A percentile compares a stretch with the other conserved stretches of the same genome.
Conservation (phyloP, 2,329 filamentous ascomycete species). For the Endocalyx cinctus region DNA sequence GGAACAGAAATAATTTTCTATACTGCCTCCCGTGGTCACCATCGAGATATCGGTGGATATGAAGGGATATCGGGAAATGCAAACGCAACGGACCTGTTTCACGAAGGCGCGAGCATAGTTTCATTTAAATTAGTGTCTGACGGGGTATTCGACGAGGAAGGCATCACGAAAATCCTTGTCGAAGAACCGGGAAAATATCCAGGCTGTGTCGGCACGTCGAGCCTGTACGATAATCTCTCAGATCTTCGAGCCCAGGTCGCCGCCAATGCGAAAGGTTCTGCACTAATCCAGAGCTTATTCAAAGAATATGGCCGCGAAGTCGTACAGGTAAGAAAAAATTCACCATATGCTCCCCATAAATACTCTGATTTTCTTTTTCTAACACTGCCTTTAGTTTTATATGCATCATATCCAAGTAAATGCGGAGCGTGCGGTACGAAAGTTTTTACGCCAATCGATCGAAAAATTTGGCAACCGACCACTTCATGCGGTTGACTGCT, state of each 20-base stretch:
- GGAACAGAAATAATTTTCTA: conserved; percentile 11
- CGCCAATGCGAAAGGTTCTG: conserved; percentile 81
- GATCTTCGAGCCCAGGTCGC: conserved; percentile 85
- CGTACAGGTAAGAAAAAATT: conserved; percentile 52
- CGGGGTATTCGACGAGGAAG: conserved; percentile 72
- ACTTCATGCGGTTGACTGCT: conserved; percentile 64
- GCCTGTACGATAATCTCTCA: conserved; percentile 77
- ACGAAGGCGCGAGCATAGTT: conserved; percentile 56
- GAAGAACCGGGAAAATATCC: conserved; percentile 66
- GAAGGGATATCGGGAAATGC: neutral
- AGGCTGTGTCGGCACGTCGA: conserved; percentile 74
- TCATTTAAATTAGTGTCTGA: conserved; percentile 69
- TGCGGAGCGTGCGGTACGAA: conserved; percentile 32
- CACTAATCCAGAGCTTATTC: conserved; percentile 66
- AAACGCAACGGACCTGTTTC: conserved; percentile 20
- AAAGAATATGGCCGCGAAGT: conserved; percentile 67
- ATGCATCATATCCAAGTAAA: conserved; percentile 38
- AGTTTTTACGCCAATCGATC: conserved; percentile 13
- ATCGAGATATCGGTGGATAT: conserved; percentile 8
- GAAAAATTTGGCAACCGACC: neutral
- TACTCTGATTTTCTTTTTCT: conserved; percentile 61
- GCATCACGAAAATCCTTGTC: conserved; percentile 66
- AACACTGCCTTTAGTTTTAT: conserved; percentile 40
- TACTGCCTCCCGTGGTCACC: conserved; percentile 11
- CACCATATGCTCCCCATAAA: conserved; percentile 20